phyloP scores from a whole-genome alignment of 306 rosid species.

The Lotus japonicus region DNA sequence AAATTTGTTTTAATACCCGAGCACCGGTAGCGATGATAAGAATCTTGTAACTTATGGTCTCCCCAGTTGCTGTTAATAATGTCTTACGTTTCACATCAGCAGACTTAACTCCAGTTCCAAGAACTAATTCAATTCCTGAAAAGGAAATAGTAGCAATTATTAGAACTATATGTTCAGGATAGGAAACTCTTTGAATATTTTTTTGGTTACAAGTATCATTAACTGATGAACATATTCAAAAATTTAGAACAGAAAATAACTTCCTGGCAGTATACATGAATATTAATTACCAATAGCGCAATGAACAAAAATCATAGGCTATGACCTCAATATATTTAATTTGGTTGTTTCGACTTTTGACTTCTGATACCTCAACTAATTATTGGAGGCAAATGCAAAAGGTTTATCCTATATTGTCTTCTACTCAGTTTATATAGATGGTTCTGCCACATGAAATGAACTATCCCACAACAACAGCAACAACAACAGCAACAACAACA shows the following conservation, averaged over 20 bases:
- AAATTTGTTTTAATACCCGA: slow-evolving; percentile 79
- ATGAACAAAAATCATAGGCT: not conserved
- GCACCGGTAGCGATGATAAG: slow-evolving; percentile 98
- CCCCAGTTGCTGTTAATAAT: slow-evolving; percentile 78
- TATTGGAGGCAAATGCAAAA: not conserved
- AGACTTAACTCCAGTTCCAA: slow-evolving; percentile 89
- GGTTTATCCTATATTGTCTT: not conserved
- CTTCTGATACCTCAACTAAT: not conserved
- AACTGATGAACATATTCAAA: not conserved
- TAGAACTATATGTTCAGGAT: slow-evolving; percentile 15
- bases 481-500: too few species aligned
- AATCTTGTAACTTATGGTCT: slow-evolving; percentile 91
- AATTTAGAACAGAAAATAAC: not conserved
- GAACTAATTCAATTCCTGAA: slow-evolving; percentile 87
- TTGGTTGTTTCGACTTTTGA: not conserved
- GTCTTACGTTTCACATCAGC: slow-evolving; percentile 93
- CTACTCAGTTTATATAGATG: not conserved
- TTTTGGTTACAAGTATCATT: not conserved
- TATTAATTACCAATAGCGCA: not conserved
- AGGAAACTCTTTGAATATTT: slow-evolving; percentile 4
- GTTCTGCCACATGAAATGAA: not conserved
- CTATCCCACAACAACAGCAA: too few species aligned
- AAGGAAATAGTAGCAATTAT: slow-evolving; percentile 1
- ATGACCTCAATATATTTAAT: not conserved
- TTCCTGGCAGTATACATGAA: not conserved